phyloP scores from a whole-genome alignment of 345 rosid genomes.

The Erodium maritimum region DNA sequence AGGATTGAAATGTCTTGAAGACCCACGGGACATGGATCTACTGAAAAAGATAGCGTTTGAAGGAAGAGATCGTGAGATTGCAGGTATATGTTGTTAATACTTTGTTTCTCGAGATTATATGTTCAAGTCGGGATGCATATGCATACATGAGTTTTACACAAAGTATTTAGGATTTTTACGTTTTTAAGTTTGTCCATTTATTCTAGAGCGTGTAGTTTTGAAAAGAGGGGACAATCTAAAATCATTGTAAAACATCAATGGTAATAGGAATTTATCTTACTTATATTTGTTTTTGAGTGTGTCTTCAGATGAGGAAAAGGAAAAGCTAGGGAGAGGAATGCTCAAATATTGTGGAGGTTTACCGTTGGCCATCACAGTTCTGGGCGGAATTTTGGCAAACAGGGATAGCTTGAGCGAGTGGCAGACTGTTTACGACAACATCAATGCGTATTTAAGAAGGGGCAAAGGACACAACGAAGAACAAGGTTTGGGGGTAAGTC shows the following conservation, averaged over 20 bases:
- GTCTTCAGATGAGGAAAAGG: constrained; percentile 1
- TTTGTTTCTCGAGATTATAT: too few species aligned
- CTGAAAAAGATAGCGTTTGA: not conserved
- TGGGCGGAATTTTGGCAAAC: constrained; percentile 26
- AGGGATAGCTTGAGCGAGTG: constrained; percentile 10
- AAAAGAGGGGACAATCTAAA: too few species aligned
- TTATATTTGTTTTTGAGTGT: not conserved
- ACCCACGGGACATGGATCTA: not conserved
- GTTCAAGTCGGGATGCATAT: too few species aligned
- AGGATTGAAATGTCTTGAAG: not conserved
- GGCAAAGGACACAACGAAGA: not conserved
- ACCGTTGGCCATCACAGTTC: constrained; percentile 25
- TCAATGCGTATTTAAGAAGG: constrained; percentile 10
- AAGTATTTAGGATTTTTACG: too few species aligned
- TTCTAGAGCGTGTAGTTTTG: too few species aligned
- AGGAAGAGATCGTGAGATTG: not conserved
- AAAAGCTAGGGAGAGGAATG: constrained; percentile 21
- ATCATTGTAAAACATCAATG: too few species aligned
- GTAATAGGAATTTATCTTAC: too few species aligned
- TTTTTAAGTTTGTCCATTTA: too few species aligned
- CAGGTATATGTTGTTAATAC: not conserved
- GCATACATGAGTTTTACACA: too few species aligned
- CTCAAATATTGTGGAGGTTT: constrained; percentile 21
- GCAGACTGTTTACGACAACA: constrained; percentile 10
- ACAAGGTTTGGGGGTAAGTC: constrained; percentile 1